phyloP scores from a whole-genome alignment of 169 alveolate species.

The Plasmodium knowlesi region DNA sequence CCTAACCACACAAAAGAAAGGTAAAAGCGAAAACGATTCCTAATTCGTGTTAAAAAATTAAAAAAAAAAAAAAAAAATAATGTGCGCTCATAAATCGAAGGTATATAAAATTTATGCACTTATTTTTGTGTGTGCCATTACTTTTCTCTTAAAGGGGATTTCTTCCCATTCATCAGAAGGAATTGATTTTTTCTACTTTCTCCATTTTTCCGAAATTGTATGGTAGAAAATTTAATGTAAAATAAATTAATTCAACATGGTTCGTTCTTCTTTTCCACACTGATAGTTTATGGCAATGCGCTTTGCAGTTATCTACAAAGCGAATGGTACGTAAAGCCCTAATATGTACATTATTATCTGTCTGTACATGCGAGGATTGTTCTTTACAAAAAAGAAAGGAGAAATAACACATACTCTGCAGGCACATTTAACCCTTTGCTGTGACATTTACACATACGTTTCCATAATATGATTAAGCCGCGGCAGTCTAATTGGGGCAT shows the following conservation, averaged over 20 bases:
- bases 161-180: neutral
- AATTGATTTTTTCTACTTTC: neutral
- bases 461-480: neutral
- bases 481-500: neutral
- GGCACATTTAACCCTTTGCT: neutral
- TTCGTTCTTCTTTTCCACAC: neutral
- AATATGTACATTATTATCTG: neutral
- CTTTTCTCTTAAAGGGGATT: neutral
- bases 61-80: neutral
- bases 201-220: neutral
- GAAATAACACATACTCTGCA: neutral
- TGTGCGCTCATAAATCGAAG: neutral
- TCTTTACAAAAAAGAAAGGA: neutral
- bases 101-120: neutral
- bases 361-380: neutral
- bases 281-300: neutral
- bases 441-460: neutral
- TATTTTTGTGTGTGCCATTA: neutral
- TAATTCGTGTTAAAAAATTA: neutral
- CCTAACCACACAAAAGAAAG: neutral
- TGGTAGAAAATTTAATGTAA: neutral
- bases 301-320: neutral
- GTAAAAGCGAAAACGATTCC: neutral
- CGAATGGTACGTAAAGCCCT: neutral
- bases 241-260: neutral